A percentile compares a stretch with the other conserved stretches of the same genome.
phyloP scores from a whole-genome alignment of 306 rosid genomes.

The Dalbergia cultrata region DNA sequence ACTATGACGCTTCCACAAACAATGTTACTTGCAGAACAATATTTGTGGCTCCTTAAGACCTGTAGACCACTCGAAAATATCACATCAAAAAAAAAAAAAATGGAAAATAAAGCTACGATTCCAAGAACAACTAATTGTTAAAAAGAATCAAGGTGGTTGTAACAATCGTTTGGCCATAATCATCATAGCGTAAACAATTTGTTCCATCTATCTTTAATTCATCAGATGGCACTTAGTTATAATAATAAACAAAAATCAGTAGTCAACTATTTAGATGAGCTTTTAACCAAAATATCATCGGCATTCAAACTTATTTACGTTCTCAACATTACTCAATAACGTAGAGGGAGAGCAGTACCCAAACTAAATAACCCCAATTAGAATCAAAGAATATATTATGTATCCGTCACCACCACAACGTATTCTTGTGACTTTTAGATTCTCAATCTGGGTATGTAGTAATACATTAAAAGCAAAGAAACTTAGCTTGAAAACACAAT shows the following conservation, averaged over 20 bases:
- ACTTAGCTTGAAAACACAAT: not conserved
- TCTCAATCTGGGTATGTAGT: too few species aligned
- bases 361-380: too few species aligned
- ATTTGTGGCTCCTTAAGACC: too few species aligned
- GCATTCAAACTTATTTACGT: not conserved
- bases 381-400: too few species aligned
- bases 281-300: slow-evolving; percentile 16
- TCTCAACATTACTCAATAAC: not conserved
- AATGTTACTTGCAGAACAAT: too few species aligned
- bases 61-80: not conserved
- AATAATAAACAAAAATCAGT: too few species aligned
- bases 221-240: not conserved
- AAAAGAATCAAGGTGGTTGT: slow-evolving; percentile 3
- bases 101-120: not conserved
- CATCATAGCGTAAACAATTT: not conserved
- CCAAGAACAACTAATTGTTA: slow-evolving; percentile 1
- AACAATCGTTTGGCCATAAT: slow-evolving; percentile 21
- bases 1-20: not conserved
- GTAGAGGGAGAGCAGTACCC: too few species aligned
- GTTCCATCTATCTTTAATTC: not conserved
- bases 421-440: too few species aligned
- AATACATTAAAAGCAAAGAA: too few species aligned
- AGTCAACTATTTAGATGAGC: not conserved
- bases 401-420: too few species aligned
- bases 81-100: not conserved